Base-by-base conservation (phyloP, 2,329 filamentous ascomycete genomes). In the Aspergillus proliferans region DNA sequence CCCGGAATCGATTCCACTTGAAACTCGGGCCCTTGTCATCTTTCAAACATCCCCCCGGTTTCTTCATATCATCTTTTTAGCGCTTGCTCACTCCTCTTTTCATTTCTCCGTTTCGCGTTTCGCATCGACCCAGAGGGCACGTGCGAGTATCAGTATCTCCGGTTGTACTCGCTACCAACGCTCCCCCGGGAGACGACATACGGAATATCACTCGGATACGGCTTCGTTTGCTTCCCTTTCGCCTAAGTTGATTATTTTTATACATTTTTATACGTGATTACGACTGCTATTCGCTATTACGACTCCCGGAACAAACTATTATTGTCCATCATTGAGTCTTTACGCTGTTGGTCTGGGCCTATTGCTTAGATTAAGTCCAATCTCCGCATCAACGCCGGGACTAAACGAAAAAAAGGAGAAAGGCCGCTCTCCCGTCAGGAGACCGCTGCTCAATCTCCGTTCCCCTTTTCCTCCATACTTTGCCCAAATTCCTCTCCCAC, bases 381-480 rank as follows among this genome's bases (percentile, higher is more conserved):
- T 40, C 38, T 40, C 38, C 38, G 38, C 38, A 40, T 40, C 38
- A 5, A 19, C 15, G 19, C 38, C 38, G n/a, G 34, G 34, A 40
- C 38, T 12, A 22, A 42, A 42, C 15, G 6, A 19, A 19, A 42
- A 38, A 18, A 15, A 26, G 22, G 45, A 46, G 24, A 30, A 6
- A 26, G 12, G 12, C 10, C 28, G 21, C 28, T 33, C 22, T 18
- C 26, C 45, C 26, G 12, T 19, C 45, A 40, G 24, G 26, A 33
- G 22, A 42, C 38, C 7, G 41, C 12, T 28, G 41, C 24, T 28
- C 41, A 28, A 26, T 15, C 15, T 18, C 24, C 22, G 9, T 28
- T 43, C 41, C 24, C 41, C 41, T 30, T 43, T 43, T 43, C 41
- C 40, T 42, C 40, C 40, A 21, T 36, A 15, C 28, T 19, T 45